Conservation (phyloP, 352 stramenopile species). For the Phytopythium ostracodes region DNA sequence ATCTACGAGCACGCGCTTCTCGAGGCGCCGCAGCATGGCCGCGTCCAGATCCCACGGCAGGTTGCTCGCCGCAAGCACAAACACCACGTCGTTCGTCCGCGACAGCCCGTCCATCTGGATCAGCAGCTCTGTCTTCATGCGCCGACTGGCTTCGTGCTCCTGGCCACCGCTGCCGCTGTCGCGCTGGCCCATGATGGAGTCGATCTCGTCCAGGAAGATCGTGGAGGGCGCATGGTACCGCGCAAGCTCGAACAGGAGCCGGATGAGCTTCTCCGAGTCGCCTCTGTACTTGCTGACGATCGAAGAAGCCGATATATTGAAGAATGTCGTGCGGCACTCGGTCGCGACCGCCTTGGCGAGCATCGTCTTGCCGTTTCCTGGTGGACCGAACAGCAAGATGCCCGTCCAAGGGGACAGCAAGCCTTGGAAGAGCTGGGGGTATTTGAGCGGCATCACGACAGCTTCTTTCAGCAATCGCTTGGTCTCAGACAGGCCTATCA, state of each 20-base stretch:
- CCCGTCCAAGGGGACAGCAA: slow-evolving; percentile 89
- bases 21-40: slow-evolving; percentile 75
- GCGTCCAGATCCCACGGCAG: slow-evolving; percentile 78
- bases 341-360: slow-evolving; percentile 82
- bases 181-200: slow-evolving; percentile 88
- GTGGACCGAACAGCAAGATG: slow-evolving; percentile 84
- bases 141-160: slow-evolving; percentile 80
- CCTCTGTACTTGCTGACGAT: slow-evolving; percentile 86
- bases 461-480: slow-evolving; percentile 94
- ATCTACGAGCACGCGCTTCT: slow-evolving; percentile 82
- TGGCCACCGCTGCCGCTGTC: slow-evolving; percentile 62
- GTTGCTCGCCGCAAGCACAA: slow-evolving; percentile 80
- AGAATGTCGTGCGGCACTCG: slow-evolving; percentile 85
- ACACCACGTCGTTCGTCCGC: slow-evolving; percentile 79
- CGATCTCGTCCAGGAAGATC: slow-evolving; percentile 87
- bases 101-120: slow-evolving; percentile 86
- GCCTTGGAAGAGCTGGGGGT: slow-evolving; percentile 93
- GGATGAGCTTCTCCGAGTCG: slow-evolving; percentile 85
- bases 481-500: slow-evolving; percentile 88
- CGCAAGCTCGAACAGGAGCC: slow-evolving; percentile 81
- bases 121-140: slow-evolving; percentile 86
- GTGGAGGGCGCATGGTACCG: slow-evolving; percentile 80
- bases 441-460: slow-evolving; percentile 94
- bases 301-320: slow-evolving; percentile 86
- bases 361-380: slow-evolving; percentile 88